Base-by-base conservation (phyloP, 768 basidiomycete genomes). In the Trametes gibbosa region DNA sequence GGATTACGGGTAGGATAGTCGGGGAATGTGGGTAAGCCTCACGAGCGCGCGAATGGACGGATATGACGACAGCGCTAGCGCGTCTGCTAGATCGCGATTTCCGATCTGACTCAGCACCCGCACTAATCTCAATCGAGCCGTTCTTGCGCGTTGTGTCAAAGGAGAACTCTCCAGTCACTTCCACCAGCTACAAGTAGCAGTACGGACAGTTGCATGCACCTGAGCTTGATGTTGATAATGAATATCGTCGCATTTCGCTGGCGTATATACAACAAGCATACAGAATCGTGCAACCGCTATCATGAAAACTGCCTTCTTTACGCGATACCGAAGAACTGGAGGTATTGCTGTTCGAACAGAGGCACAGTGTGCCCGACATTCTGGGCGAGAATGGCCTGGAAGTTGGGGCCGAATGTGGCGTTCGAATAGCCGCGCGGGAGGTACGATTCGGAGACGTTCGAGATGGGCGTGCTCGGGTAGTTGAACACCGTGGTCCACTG, bases 401-500 rank as follows among this genome's bases (percentile, higher is more conserved):
- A 73, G 56, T 75, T 72, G 25, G 79, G 73, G 19, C 82, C 83
- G 65, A 78, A 83, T 9, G 73, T 75, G 6, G 76, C 72, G 53
- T 74, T 75, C 19, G 78, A 79, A 75, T 80, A 82, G 10, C 50
- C 50, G 43, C 76, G 74, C 17, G 81, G 81, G 34, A 73, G 75
- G 66, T 79, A 79, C 47, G 70, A 62, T 50, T 72, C 67, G 41
- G 72, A 75, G 12, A 55, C 46, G 65, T 59, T 67, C 17, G 74
- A 68, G 10, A 70, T 69, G 2, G 81, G 73, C 2, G 79, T 80
- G 39, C 65, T 65, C 57, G 73, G 72, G 65, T 76, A 74, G 7
- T 77, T 77, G 59, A 82, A 80, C 46, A 84, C 75, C 57, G 79
- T 81, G 29, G 80, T 81, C 82, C 82, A 83, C 64, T 83, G 74